These are phyloP conservation scores for Colletotrichum sp. DNA, from an alignment of 2,329 filamentous ascomycete species.

Conservation along the genomic window DNA sequence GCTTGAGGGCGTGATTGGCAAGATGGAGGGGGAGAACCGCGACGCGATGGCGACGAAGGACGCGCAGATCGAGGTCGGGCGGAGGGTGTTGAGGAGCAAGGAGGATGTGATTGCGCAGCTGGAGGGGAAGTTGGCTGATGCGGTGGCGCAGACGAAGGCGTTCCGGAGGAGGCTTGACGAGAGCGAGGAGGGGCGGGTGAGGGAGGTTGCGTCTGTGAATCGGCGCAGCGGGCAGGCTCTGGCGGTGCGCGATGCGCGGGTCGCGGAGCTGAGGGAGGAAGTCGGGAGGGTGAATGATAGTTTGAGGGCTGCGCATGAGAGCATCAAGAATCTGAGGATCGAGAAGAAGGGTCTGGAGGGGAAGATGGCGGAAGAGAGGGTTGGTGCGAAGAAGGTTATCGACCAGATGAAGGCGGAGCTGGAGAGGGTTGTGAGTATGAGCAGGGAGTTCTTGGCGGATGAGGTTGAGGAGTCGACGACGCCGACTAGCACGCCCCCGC, in stretches of 20 bases:
- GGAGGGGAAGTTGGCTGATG: constrained; percentile 47
- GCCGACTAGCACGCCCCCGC: not conserved
- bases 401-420: constrained; percentile 58
- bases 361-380: constrained; percentile 40
- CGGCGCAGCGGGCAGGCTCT: constrained; percentile 50
- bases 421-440: constrained; percentile 50
- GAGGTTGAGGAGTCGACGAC: constrained; percentile 16
- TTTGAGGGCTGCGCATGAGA: constrained; percentile 51
- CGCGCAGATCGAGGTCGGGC: constrained; percentile 37
- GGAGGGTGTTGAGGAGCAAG: constrained; percentile 38
- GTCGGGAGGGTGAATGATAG: constrained; percentile 50
- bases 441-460: constrained; percentile 45
- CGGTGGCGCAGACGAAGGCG: constrained; percentile 40
- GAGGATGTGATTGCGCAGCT: constrained; percentile 44
- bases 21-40: constrained; percentile 47
- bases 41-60: constrained; percentile 33
- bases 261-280: constrained; percentile 53
- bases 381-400: constrained; percentile 47
- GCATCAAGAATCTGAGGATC: constrained; percentile 47
- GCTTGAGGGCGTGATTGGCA: constrained; percentile 55
- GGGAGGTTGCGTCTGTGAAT: constrained; percentile 39
- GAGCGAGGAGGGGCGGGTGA: constrained; percentile 36
- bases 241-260: constrained; percentile 54
- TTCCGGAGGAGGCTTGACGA: constrained; percentile 44
- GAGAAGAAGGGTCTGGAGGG: constrained; percentile 47